Conservation (phyloP, 345 rosid species). For the Melastoma malabathricum region DNA sequence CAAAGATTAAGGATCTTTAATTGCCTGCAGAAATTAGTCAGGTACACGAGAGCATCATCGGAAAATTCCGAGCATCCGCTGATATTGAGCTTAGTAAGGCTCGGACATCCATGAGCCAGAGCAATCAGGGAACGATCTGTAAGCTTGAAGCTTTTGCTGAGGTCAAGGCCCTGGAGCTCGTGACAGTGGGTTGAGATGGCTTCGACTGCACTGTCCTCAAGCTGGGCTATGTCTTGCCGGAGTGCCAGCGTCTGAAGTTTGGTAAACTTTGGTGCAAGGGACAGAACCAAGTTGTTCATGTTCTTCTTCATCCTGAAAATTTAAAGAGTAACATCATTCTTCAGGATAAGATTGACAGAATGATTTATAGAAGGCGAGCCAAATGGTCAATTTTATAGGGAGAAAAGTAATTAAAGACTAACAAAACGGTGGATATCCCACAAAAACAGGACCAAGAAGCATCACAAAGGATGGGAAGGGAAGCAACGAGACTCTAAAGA, state of each 20-base stretch:
- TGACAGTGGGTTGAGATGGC: conserved; percentile 66
- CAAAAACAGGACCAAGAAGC: too few species aligned
- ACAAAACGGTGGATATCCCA: too few species aligned
- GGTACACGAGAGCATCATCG: conserved; percentile 44
- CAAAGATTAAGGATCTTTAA: conserved; percentile 71
- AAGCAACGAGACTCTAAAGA: too few species aligned
- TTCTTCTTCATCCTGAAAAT: conserved; percentile 53
- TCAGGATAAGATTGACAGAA: too few species aligned
- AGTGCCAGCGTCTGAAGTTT: conserved; percentile 57
- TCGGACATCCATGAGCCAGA: conserved; percentile 71
- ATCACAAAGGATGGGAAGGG: too few species aligned
- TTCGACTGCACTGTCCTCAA: conserved; percentile 68
- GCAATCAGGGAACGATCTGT: conserved; percentile 54
- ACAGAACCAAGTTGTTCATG: conserved; percentile 76
- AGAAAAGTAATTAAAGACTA: too few species aligned
- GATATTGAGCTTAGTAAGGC: conserved; percentile 75
- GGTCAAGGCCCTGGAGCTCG: conserved; percentile 80
- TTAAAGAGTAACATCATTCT: not conserved
- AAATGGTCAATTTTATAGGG: too few species aligned
- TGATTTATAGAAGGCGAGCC: too few species aligned
- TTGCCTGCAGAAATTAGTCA: conserved; percentile 44
- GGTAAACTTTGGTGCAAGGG: conserved; percentile 68
- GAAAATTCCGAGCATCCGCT: conserved; percentile 80
- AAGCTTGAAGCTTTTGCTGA: conserved; percentile 92
- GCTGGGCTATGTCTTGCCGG: conserved; percentile 87